Evolutionary conservation across 2,329 filamentous ascomycete genomes (phyloP), one percentile per base, ranked within the genome.

Genomic region (Cucurbitaria berberidis): DNA sequence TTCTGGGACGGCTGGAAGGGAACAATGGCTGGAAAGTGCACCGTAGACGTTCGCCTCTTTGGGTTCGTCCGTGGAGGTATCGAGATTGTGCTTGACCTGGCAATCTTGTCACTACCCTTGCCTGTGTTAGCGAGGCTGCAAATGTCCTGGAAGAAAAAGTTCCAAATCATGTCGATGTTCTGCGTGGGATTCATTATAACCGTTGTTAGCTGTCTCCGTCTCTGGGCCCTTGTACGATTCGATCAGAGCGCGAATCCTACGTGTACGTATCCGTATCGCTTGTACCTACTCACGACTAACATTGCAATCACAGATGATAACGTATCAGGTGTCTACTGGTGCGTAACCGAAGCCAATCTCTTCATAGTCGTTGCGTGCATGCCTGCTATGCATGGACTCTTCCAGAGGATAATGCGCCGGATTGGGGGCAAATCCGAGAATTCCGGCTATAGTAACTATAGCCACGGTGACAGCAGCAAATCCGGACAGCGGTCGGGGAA

Each of bases 1-100:
- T 75, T 75, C 34, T 78, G 77, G 77, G 61, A 70, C n/a, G 73
- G 70, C 19, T 79, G 76, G 77, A 69, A 67, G 30, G 69, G 69
- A 10, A 68, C 76, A 30, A 68, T 63, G 27, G 22, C 63, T n/a
- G 74, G 68, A n/a, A 48, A 63, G 15, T 66, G 62, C 40, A 70
- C 76, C 21, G n/a, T n/a, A n/a, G 63, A 77, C 34, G 69, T 78
- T 29, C 72, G 72, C 13, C 60, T 74, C 3, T 75, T 76, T 39
- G 71, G 70, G 10, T 77, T 75, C 63, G 56, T 71, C 21, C 59
- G 71, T 4, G 73, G 75, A 1, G 64, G 62, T 1, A 52, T 69
- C 9, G 62, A 69, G 41, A 69, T 69, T 32, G 54, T 56, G 18
- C 58, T 69, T 6, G 66, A 69, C 40, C 22, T 69, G 35, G 58